These are phyloP conservation scores for Oligophagozyma castellii DNA, from an alignment of 1,139 yeast genomes.

Conservation along the genomic window DNA sequence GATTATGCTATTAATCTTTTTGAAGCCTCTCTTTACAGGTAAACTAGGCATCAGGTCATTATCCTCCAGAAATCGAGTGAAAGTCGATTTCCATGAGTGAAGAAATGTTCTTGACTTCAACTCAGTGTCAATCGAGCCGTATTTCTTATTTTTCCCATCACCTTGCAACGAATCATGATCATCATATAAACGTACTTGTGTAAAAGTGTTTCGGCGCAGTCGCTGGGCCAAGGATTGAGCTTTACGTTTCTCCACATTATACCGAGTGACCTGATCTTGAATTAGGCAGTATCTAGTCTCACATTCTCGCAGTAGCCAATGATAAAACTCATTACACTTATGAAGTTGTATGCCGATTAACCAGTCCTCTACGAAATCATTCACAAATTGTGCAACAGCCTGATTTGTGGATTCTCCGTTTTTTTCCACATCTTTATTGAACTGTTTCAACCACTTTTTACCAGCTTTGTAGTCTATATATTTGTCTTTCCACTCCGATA, in stretches of 20 bases:
- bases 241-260: conserved; percentile 9
- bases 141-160: not conserved
- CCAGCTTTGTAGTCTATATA: conserved; percentile 65
- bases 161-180: not conserved
- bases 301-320: conserved; percentile 20
- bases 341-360: conserved; percentile 16
- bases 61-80: conserved; percentile 8
- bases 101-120: not conserved
- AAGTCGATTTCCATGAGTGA: not conserved
- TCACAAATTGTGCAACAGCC: conserved; percentile 11
- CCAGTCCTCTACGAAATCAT: conserved; percentile 24
- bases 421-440: conserved; percentile 6
- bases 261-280: conserved; percentile 14
- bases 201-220: too few relatives aligned
- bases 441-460: conserved; percentile 39
- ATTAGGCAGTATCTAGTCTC: conserved; percentile 12
- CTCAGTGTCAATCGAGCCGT: conserved; percentile 1
- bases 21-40: conserved; percentile 9
- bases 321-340: conserved; percentile 23
- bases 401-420: conserved; percentile 5
- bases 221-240: too few relatives aligned
- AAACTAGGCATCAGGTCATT: conserved; percentile 21
- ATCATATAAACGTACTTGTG: not conserved
- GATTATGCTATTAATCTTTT: conserved; percentile 5
- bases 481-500: conserved; percentile 81